Evolutionary conservation across 371 early-diverging fungal species (phyloP), one percentile per base, ranked within the genome.

Genomic region (Syncephalis fuscata): DNA sequence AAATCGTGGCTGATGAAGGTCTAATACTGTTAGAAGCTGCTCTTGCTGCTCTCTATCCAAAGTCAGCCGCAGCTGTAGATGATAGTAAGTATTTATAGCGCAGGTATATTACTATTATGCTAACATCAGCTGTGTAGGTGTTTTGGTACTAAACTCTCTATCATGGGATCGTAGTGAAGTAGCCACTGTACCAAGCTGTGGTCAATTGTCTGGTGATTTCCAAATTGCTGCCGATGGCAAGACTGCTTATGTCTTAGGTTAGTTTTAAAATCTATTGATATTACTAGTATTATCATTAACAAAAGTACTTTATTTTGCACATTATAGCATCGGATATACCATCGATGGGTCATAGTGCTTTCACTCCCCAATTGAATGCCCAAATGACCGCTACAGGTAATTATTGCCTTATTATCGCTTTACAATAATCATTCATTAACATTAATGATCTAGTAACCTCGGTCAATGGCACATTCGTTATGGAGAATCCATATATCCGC

Each of bases 111-210:
- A 39, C 15, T 9, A 69, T 67, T 8, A 7, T 32, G 32, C 32
- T 32, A 32, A 32, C 11, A 4, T 11, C 11, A 7, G 7, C 32
- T 32, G 11, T 11, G 4, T 32, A 32, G 32, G 32, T 32, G 49
- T 82, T 10, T 54, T 78, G 17, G 74, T 78, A 1, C 78, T 89
- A 57, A 94, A 92, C 65, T 74, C 88, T 0, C 70, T 87, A 1
- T 66, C 74, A 7, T 94, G 93, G 92, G 41, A 57, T 21, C 74
- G 90, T 14, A 62, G 71, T 0, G 77, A 79, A 26, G 68, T 91
- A 15, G 56, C 91, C 1, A 67, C 73, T 8, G 69, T 83, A 0
- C 78, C 78, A 5, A 26, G 51, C 15, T 21, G 50, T 1, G 59
- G 48, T 0, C 44, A 23, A 7, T 20, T 55, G 19, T 20, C 44